Conservation (phyloP, 2,329 filamentous ascomycete species). For the Microsporum canis region DNA sequence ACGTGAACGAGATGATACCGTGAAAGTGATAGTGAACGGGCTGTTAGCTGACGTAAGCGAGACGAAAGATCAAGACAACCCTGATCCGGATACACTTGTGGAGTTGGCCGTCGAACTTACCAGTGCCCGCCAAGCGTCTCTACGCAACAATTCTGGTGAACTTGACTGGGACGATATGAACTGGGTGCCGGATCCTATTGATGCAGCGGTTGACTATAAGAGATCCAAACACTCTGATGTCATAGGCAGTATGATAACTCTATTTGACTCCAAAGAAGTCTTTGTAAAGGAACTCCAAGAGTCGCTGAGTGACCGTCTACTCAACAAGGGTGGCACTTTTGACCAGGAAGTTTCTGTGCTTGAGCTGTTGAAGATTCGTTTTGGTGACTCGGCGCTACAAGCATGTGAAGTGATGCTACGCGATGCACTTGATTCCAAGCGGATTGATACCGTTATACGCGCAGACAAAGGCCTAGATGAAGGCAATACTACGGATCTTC, state of each 20-base stretch:
- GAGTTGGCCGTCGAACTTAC: constrained; percentile 46
- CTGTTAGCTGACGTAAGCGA: constrained; percentile 45
- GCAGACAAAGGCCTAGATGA: constrained; percentile 36
- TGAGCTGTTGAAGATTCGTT: constrained; percentile 74
- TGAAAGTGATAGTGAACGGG: constrained; percentile 53
- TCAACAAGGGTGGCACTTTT: constrained; percentile 55
- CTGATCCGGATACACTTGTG: constrained; percentile 34
- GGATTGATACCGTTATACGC: constrained; percentile 58
- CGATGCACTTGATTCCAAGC: constrained; percentile 73
- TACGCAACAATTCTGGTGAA: constrained; percentile 46
- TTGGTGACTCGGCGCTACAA: constrained; percentile 76
- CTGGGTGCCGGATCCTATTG: constrained; percentile 86
- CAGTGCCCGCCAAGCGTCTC: constrained; percentile 32
- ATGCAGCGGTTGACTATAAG: constrained; percentile 85
- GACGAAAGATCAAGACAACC: constrained; percentile 15
- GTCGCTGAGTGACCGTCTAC: constrained; percentile 73
- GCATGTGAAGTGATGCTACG: constrained; percentile 96
- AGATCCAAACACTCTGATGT: constrained; percentile 82
- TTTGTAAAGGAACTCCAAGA: constrained; percentile 92
- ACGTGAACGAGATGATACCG: constrained; percentile 53
- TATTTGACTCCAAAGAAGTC: constrained; percentile 77
- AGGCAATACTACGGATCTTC: constrained; percentile 31
- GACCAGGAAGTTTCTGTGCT: constrained; percentile 73
- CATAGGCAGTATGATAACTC: constrained; percentile 75
- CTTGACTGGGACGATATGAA: constrained; percentile 85